phyloP scores from a whole-genome alignment of 305 asterid species.

The Petunia hybrid region DNA sequence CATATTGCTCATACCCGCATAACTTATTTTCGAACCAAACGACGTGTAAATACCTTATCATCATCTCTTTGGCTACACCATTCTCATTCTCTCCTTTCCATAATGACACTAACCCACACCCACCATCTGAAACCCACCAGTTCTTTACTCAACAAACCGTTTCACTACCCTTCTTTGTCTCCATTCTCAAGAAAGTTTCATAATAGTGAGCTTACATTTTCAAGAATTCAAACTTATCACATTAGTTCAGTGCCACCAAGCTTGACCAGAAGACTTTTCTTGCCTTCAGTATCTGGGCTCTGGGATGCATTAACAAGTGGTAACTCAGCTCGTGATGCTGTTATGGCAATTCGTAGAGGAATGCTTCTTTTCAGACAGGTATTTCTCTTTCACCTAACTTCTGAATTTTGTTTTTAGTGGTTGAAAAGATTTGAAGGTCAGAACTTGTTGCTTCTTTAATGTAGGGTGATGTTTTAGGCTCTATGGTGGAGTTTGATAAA shows the following conservation, averaged over 20 bases:
- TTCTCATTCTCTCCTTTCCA: background rate
- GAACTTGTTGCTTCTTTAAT: constrained; percentile 23
- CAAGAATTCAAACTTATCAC: constrained; percentile 44
- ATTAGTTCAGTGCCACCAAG: constrained; percentile 41
- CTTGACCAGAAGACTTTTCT: constrained; percentile 55
- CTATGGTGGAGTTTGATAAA: constrained; percentile 84
- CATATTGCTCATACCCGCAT: no score
- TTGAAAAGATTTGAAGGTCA: background rate
- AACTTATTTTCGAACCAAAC: no score
- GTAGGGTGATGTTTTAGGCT: constrained; percentile 84
- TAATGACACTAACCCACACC: background rate
- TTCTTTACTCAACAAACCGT: background rate
- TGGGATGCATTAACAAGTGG: constrained; percentile 78
- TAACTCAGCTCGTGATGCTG: constrained; percentile 65
- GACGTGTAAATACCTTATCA: background rate
- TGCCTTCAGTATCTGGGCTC: constrained; percentile 69
- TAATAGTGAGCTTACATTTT: constrained; percentile 35
- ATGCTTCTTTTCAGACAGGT: constrained; percentile 90
- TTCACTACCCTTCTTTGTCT: constrained; percentile 22
- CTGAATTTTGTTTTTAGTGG: background rate
- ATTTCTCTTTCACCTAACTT: background rate
- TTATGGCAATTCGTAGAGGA: constrained; percentile 63
- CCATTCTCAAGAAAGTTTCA: constrained; percentile 37
- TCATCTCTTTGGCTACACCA: background rate
- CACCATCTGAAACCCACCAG: constrained; percentile 5